Evolutionary conservation across 495 filamentous ascomycete species (phyloP).

Genomic region (Penicillium angulare): DNA sequence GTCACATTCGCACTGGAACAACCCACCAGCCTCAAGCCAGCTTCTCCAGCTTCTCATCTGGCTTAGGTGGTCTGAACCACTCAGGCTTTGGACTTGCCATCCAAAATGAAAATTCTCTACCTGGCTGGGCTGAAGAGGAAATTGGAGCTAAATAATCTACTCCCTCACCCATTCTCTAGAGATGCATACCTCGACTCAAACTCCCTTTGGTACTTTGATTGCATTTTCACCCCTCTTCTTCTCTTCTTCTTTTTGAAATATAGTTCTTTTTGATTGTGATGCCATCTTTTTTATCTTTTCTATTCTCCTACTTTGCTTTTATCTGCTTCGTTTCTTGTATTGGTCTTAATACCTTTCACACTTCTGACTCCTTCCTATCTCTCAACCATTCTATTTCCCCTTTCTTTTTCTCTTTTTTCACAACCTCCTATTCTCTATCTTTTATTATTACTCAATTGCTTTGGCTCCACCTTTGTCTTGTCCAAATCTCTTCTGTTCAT

Average conservation of each 20-base stretch:
- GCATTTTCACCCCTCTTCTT: constrained; percentile 25
- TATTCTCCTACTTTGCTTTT: constrained; percentile 1
- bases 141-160: constrained; percentile 51
- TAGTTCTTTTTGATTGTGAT: constrained; percentile 20
- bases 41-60: constrained; percentile 58
- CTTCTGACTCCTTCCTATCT: constrained; percentile 23
- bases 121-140: constrained; percentile 67
- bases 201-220: constrained; percentile 20
- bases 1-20: constrained; percentile 42
- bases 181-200: constrained; percentile 30
- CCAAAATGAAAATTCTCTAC: constrained; percentile 61
- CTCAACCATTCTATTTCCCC: constrained; percentile 4
- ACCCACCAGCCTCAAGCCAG: constrained; percentile 54
- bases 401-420: constrained; percentile 19
- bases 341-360: constrained; percentile 29
- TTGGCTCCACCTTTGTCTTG: too few species aligned
- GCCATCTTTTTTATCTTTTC: too few species aligned
- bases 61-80: constrained; percentile 56
- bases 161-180: constrained; percentile 7
- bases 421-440: constrained; percentile 19
- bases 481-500: too few species aligned
- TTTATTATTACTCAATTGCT: constrained; percentile 29
- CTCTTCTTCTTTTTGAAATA: constrained; percentile 14
- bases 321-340: constrained; percentile 32
- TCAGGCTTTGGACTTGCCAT: constrained; percentile 62